Base-by-base conservation (phyloP, 257 asterid species). In the Scutellaria barbata region DNA sequence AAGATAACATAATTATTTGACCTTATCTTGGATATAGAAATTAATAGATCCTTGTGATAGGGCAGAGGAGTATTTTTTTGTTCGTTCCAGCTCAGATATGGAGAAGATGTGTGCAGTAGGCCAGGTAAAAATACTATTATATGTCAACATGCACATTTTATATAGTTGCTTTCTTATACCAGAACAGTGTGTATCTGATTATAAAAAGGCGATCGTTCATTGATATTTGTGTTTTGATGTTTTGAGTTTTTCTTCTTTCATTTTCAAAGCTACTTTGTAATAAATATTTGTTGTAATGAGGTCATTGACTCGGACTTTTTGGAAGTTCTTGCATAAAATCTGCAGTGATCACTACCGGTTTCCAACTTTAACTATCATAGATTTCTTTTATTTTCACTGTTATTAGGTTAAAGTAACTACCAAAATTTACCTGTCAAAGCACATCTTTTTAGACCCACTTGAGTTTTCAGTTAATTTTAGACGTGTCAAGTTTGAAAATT, bases 31-130 rank as follows among this genome's bases (percentile, higher is more conserved):
- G 20, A 37, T 4, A 61, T 17, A 53, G 9, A 52, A 6, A 64
- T 41, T 10, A 14, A 14, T 22, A 57, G 8, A 30, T 5, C 6
- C 13, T 7, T 37, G 22, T 30, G 14, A 46, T 45, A 45, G 57
- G 53, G 33, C 7, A 14, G 11, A 1, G 20, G 41, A 58, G 37
- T 67, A 66, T 58, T 58, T 37, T 18, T 30, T 39, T 17, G 5
- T 18, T 14, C 39, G 58, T 10, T 58, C 17, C 74, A 48, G 50
- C 39, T 68, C 74, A 59, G 57, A n/a, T 14, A 6, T 11, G 46
- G 54, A 65, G 30, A 56, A 55, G 17, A 51, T 33, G 53, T 57
- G 37, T 33, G 4, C 18, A 25, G 22, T 41, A 8, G 57, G 50
- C 5, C 58, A 42, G 58, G 50, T 14, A 16, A 14, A 25, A 35